phyloP scores from a whole-genome alignment of 768 basidiomycete genomes.

The Kwoniella dendrophila region DNA sequence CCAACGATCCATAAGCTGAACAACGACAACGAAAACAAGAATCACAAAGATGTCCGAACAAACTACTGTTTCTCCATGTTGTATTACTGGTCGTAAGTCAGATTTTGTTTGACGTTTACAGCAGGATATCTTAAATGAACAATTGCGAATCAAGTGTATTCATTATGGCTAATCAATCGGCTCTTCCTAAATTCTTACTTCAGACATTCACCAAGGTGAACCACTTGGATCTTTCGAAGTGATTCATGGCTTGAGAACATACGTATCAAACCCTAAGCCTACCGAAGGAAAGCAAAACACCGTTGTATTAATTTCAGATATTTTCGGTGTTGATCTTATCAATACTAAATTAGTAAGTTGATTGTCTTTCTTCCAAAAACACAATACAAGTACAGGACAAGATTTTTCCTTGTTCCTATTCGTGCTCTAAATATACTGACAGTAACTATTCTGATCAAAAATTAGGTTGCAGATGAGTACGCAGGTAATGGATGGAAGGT shows the following conservation, averaged over 20 bases:
- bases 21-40: neutral
- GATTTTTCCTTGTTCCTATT: neutral
- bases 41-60: conserved; percentile 33
- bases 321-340: conserved; percentile 55
- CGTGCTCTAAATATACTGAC: too few species aligned
- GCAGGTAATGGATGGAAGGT: conserved; percentile 54
- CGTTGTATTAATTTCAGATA: conserved; percentile 54
- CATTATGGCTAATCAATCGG: neutral
- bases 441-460: too few species aligned
- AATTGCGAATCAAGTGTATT: too few species aligned
- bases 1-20: neutral
- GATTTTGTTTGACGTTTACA: neutral
- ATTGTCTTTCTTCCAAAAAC: neutral
- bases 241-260: conserved; percentile 54
- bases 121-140: too few species aligned
- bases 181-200: neutral
- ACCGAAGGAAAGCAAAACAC: conserved; percentile 39
- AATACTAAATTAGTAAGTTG: conserved; percentile 38
- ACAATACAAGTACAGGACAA: neutral
- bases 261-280: conserved; percentile 47
- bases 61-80: conserved; percentile 43
- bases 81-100: conserved; percentile 50
- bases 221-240: conserved; percentile 49
- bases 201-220: conserved; percentile 54
- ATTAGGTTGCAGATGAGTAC: conserved; percentile 55